Base-by-base conservation (phyloP, 352 stramenopile species). In the Phytophthora pinifolia region DNA sequence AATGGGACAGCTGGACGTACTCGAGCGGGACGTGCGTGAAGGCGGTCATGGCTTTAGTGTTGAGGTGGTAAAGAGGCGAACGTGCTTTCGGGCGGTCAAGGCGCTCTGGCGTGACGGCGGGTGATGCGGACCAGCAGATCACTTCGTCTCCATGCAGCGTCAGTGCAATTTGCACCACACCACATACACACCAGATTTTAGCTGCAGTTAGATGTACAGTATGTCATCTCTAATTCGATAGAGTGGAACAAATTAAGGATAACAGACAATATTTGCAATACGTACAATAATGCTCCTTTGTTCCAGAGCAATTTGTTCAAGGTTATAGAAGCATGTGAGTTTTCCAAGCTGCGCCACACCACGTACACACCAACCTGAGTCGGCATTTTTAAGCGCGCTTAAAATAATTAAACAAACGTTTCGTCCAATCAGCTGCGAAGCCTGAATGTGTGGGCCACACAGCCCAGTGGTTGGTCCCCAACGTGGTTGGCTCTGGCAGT, bases 21-120 rank as follows among this genome's bases (percentile, higher is more conserved):
- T 69, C 56, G 44, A 80, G 67, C 27, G 71, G 68, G 12, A 80
- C 55, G 15, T 65, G 62, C n/a, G 57, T 65, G 43, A 71, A 60
- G 8, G 44, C 51, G 9, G 61, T 69, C 68, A 73, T 73, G 39
- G n/a, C 34, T 42, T 35, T 20, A 15, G 30, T 27, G 29, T 20
- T 46, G 36, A 33, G 35, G 30, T 13, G 18, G 14, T 38, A 51
- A 29, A 39, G 41, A 54, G 41, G n/a, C 12, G 33, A 10, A 10
- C 2, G 4, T 36, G 38, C 6, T 31, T 51, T 55, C 22, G 17
- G 58, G 39, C 31, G 46, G 45, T 62, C 34, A 36, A 48, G 41
- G 39, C 20, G 32, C 20, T 47, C 22, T 53, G 51, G 31, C 20
- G 31, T 14, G 54, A 31, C 6, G 44, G 37, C 27, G 57, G 22